Percentiles rank a stretch among this genome's conserved stretches.
These are phyloP conservation scores for Exophiala xenobiotica DNA, from an alignment of 2,329 filamentous ascomycete genomes.

Conservation along the genomic window DNA sequence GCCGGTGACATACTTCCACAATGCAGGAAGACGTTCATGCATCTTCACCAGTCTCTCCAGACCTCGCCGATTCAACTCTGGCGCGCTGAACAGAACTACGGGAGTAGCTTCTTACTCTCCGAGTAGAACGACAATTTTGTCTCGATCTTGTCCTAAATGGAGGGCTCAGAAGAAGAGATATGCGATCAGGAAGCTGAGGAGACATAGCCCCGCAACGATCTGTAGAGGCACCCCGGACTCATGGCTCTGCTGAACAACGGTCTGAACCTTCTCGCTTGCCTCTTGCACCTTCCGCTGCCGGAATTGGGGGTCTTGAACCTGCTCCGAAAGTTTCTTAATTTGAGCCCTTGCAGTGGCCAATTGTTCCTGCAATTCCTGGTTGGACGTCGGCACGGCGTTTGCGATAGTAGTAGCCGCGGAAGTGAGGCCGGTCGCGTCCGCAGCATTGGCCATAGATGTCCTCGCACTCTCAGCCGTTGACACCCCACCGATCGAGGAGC, in stretches of 20 bases:
- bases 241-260: slow-evolving; percentile 50
- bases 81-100: too few species aligned
- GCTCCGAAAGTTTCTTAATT: slow-evolving; percentile 66
- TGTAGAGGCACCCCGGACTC: slow-evolving; percentile 73
- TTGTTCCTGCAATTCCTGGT: slow-evolving; percentile 68
- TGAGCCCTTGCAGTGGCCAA: slow-evolving; percentile 72
- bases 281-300: slow-evolving; percentile 71
- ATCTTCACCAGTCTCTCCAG: too few species aligned
- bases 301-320: slow-evolving; percentile 66
- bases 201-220: slow-evolving; percentile 76
- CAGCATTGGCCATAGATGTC: slow-evolving; percentile 29
- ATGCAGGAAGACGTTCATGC: too few species aligned
- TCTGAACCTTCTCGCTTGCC: slow-evolving; percentile 56
- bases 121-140: too few species aligned
- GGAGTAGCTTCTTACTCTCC: too few species aligned
- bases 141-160: too few species aligned
- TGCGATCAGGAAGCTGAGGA: slow-evolving; percentile 88
- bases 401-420: slow-evolving; percentile 52
- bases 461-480: slow-evolving; percentile 29
- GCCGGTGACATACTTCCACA: too few species aligned
- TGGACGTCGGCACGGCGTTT: slow-evolving; percentile 47
- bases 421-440: slow-evolving; percentile 38
- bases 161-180: slow-evolving; percentile 85
- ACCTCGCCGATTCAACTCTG: too few species aligned
- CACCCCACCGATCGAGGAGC: slow-evolving; percentile 32